A percentile compares a stretch with the other conserved stretches of the same genome.
Conservation (phyloP, 2,329 filamentous ascomycete genomes). For the Venturia asperata region DNA sequence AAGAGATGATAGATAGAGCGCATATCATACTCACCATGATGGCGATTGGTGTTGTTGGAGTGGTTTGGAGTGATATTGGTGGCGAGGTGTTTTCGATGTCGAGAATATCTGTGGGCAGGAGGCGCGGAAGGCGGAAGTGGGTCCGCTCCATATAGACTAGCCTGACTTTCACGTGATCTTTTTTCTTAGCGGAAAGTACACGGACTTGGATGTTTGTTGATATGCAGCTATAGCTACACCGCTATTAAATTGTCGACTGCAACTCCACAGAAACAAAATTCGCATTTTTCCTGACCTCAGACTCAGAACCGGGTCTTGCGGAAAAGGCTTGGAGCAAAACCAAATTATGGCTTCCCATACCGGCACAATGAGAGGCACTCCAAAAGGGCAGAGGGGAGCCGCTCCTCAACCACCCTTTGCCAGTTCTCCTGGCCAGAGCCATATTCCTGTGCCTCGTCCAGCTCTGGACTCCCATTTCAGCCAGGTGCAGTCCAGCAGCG, state of each 20-base stretch:
- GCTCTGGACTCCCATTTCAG: slow-evolving; percentile 52
- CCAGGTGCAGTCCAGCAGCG: slow-evolving; percentile 44
- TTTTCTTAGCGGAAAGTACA: not conserved
- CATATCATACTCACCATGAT: slow-evolving; percentile 4
- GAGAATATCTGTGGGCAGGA: not conserved
- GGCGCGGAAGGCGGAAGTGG: not conserved
- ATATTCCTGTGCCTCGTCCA: slow-evolving; percentile 70
- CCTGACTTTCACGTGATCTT: not conserved
- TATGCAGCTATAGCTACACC: slow-evolving; percentile 2
- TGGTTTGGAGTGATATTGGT: not conserved
- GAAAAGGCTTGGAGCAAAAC: not conserved
- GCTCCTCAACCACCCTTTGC: slow-evolving; percentile 42
- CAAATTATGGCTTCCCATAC: slow-evolving; percentile 26
- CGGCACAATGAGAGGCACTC: slow-evolving; percentile 63
- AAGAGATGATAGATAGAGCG: not conserved
- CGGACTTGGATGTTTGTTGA: not conserved
- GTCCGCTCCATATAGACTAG: not conserved
- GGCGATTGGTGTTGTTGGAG: not conserved
- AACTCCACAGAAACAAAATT: not conserved
- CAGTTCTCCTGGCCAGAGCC: slow-evolving; percentile 52
- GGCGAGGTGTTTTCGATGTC: not conserved
- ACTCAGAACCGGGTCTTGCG: not conserved
- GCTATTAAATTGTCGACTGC: not conserved
- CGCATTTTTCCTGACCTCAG: not conserved
- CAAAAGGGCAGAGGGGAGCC: slow-evolving; percentile 55